These are phyloP conservation scores for Solanum gandarillasii DNA, from an alignment of 257 asterid genomes.

Conservation along the genomic window DNA sequence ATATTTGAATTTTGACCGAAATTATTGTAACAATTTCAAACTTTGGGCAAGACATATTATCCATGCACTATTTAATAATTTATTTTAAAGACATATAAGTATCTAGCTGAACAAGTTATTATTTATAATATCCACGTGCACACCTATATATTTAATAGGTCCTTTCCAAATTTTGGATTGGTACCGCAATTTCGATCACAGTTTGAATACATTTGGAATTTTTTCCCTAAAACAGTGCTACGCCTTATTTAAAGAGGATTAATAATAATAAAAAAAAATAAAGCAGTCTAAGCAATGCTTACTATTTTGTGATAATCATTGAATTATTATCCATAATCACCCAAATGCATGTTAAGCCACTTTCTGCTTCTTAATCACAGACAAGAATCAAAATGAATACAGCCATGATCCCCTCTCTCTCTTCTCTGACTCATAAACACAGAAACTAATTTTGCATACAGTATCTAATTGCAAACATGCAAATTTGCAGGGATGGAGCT, in stretches of 20 bases:
- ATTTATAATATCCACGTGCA: no score
- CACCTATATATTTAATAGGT: no score
- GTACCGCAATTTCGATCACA: no score
- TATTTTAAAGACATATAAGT: no score
- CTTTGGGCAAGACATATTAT: no score
- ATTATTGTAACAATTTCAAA: no score
- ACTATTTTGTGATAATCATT: neutral
- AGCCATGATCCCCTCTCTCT: neutral
- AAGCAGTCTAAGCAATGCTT: neutral
- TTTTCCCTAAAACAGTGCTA: neutral
- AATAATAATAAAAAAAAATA: no score
- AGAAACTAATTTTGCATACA: neutral
- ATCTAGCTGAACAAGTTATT: no score
- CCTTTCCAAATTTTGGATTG: no score
- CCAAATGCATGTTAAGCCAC: neutral
- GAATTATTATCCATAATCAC: neutral
- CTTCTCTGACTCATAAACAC: neutral
- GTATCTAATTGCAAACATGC: neutral
- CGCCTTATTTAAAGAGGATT: neutral
- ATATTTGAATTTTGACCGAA: no score
- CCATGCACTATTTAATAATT: no score
- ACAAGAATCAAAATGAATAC: neutral
- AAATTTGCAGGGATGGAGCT: neutral
- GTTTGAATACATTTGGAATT: rapidly evolving
- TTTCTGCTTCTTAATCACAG: neutral